Conservation (phyloP, 257 asterid species). For the Solanum clarkiae region DNA sequence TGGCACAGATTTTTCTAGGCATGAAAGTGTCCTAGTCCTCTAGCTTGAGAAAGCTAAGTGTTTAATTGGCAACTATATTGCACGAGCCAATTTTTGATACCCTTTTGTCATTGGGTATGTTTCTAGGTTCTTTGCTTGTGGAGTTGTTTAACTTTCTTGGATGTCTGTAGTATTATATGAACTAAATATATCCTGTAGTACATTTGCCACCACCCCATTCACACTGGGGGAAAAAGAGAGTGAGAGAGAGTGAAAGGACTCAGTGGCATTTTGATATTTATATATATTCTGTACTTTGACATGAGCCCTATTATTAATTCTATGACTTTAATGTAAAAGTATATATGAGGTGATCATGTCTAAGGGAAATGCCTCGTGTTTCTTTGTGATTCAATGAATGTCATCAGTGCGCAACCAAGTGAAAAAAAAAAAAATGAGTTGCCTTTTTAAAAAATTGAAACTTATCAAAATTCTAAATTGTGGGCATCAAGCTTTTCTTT, state of each 20-base stretch:
- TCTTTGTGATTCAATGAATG: not conserved
- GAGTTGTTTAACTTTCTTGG: not conserved
- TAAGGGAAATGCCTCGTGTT: not conserved
- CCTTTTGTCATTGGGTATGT: not conserved
- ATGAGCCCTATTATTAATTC: constrained; percentile 19
- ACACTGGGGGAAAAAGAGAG: not conserved
- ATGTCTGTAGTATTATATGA: not conserved
- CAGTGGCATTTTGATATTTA: not conserved
- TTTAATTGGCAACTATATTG: not conserved
- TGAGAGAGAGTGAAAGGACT: not conserved
- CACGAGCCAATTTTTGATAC: constrained; percentile 10
- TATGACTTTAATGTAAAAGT: not conserved
- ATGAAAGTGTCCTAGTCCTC: not conserved
- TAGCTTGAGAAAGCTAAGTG: not conserved
- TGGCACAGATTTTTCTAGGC: not conserved
- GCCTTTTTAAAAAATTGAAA: too few relatives aligned
- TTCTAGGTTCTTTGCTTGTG: not conserved
- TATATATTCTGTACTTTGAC: not conserved
- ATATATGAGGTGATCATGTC: not conserved
- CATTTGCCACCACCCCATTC: constrained; percentile 21
- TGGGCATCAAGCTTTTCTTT: too few relatives aligned
- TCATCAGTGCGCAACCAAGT: not conserved
- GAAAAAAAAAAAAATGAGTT: too few relatives aligned
- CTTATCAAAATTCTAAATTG: too few relatives aligned
- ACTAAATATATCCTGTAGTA: not conserved